Percentiles rank a stretch among this genome's conserved stretches.
phyloP scores from a whole-genome alignment of 495 filamentous ascomycete genomes.

The Trichoderma virens region DNA sequence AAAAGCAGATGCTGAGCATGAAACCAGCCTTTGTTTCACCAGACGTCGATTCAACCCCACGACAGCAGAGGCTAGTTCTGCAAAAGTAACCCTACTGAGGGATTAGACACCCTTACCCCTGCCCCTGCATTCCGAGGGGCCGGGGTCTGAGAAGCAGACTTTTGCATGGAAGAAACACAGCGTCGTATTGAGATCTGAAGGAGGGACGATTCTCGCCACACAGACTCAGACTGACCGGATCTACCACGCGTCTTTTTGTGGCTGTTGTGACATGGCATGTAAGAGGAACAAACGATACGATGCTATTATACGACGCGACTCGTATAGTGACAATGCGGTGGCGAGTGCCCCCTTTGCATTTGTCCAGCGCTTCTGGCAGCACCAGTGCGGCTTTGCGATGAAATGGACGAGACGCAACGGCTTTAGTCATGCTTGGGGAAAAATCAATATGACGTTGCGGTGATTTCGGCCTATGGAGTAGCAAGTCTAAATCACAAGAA shows the following conservation, averaged over 20 bases:
- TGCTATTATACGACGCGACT: neutral
- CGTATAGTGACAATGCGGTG: neutral
- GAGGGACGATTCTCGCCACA: neutral
- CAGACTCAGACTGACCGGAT: neutral
- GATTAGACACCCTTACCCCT: neutral
- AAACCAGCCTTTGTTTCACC: constrained; percentile 8
- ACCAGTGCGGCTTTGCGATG: neutral
- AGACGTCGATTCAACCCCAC: constrained; percentile 1
- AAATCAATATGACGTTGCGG: neutral
- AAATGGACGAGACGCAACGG: neutral
- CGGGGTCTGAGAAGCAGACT: neutral
- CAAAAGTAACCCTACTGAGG: neutral
- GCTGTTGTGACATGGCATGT: neutral
- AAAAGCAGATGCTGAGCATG: neutral
- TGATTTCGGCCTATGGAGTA: neutral
- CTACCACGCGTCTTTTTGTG: neutral
- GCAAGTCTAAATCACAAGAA: neutral
- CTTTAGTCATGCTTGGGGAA: no score
- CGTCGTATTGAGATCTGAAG: neutral
- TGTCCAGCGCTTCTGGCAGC: neutral
- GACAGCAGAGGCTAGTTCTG: neutral
- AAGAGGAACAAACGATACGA: neutral
- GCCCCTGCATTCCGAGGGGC: neutral
- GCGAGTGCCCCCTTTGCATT: neutral
- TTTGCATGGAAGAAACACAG: neutral